Evolutionary conservation across 2,329 filamentous ascomycete species (phyloP), one percentile per base, ranked within the genome.

Genomic region (Colletotrichum higginsianum): DNA sequence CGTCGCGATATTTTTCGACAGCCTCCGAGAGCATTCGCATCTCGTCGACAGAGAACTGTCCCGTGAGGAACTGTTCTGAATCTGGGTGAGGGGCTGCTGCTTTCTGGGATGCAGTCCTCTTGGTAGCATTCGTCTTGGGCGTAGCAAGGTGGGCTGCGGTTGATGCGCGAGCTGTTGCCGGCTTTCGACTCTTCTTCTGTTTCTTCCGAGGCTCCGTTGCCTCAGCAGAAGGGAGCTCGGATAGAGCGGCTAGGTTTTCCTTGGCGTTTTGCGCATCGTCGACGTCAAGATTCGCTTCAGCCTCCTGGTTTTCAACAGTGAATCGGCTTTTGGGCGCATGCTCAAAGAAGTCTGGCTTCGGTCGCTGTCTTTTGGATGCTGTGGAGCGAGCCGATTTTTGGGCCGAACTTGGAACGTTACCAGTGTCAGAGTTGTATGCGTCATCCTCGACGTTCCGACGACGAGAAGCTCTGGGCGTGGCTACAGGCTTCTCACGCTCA

Each of bases 331-430:
- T 74, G 6, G 74, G 73, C 12, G 77, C 72, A 2, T 79, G 76
- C 64, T 82, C 78, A 52, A 84, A 85, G 66, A 81, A 86, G 21
- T 84, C 85, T 12, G 84, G 83, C 75, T 88, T 88, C 58, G 83
- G 61, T 8, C 70, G 70, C 40, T 72, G 70, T n/a, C 47, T 42
- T 42, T 85, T 87, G 53, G 81, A 80, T 66, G 81, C 78, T 42
- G 81, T 82, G 44, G 83, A 79, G 35, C 81, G 79, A n/a, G 21
- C 67, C 21, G 66, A 72, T 42, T 61, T 66, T n/a, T 49, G 61
- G 7, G 67, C 70, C 2, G 70, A 21, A 62, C 75, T 53, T 61
- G 56, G 64, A 40, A 35, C 26, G 40, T 62, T 60, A 42, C 66
- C 72, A 15, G 67, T 62, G 6, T 77, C 78, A 15, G 61, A 38